Conservation (phyloP, 306 rosid genomes). For the Prunus salicina region DNA sequence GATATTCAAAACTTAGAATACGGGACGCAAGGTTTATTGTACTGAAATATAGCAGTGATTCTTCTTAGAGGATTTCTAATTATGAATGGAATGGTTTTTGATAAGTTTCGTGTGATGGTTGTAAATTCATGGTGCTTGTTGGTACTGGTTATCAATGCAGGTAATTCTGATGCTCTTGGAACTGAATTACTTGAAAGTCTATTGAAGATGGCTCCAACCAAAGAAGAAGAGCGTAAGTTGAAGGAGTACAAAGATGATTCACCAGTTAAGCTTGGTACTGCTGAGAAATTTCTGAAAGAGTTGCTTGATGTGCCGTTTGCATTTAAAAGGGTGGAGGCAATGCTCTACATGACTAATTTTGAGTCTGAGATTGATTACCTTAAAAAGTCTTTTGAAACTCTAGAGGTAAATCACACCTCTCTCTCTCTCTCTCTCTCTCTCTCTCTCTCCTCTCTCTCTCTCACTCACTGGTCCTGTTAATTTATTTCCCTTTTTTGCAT, state of each 20-base stretch:
- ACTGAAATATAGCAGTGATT: too few species aligned
- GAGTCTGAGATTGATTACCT: slow-evolving; percentile 91
- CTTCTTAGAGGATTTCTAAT: too few species aligned
- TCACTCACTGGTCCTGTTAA: neutral
- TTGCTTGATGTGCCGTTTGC: slow-evolving; percentile 93
- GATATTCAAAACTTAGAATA: too few species aligned
- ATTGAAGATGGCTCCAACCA: too few species aligned
- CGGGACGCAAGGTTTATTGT: too few species aligned
- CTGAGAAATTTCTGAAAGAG: slow-evolving; percentile 91
- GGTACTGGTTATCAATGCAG: too few species aligned
- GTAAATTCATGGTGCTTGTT: too few species aligned
- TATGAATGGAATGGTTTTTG: too few species aligned
- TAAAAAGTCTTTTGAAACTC: slow-evolving; percentile 67
- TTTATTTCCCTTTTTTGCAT: neutral
- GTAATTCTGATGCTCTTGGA: too few species aligned
- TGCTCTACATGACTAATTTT: slow-evolving; percentile 89
- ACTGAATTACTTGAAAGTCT: too few species aligned
- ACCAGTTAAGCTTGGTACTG: slow-evolving; percentile 80
- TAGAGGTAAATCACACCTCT: slow-evolving; percentile 53
- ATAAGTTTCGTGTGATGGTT: too few species aligned
- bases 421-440: neutral
- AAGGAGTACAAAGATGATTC: slow-evolving; percentile 75
- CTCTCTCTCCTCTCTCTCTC: neutral
- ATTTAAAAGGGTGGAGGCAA: slow-evolving; percentile 82
- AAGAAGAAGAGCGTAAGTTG: slow-evolving; percentile 93